Base-by-base conservation (phyloP, 148 eudicot species). In the Pouteria glomerata region DNA sequence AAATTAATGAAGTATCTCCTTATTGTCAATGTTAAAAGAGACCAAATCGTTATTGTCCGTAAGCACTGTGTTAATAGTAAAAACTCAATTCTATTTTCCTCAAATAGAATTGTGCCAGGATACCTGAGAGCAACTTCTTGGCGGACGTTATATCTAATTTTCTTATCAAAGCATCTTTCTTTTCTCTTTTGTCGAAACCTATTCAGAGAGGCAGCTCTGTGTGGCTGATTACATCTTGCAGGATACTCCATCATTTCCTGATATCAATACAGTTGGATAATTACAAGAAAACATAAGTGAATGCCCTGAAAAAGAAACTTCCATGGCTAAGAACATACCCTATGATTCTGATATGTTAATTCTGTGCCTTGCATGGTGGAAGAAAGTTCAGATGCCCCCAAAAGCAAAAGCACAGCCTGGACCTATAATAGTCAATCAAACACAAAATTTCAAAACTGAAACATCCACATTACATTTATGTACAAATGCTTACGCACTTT, bases 111-210 rank as follows among this genome's bases (percentile, higher is more conserved):
- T 26, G 19, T 30, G 57, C 10, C 23, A 63, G 47, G 76, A 65
- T 80, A 89, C 94, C 86, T 85, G 15, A 79, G 80, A 56, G 95
- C 95, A 69, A 89, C 91, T 82, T 87, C 86, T 77, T 83, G 89
- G 8, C 95, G 95, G 44, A 89, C 88, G 76, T 76, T 68, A 65
- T 89, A 89, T 73, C 88, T 83, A 70, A 89, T 82, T 71, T 83
- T 85, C 79, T 89, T 89, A 50, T 89, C 91, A 76, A 79, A 89
- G 70, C 88, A 84, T 55, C 95, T 83, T 31, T 75, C 84, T 73
- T 87, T 84, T 77, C 87, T 85, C 85, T 89, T 89, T 62, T 83
- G 84, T 31, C 86, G 86, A 68, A 82, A 89, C 68, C 89, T 85
- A 74, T 63, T 71, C 51, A 89, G 77, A 39, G 85, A 87, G 65